Conservation (phyloP, 2,329 filamentous ascomycete genomes). For the Aschersonia sp. region DNA sequence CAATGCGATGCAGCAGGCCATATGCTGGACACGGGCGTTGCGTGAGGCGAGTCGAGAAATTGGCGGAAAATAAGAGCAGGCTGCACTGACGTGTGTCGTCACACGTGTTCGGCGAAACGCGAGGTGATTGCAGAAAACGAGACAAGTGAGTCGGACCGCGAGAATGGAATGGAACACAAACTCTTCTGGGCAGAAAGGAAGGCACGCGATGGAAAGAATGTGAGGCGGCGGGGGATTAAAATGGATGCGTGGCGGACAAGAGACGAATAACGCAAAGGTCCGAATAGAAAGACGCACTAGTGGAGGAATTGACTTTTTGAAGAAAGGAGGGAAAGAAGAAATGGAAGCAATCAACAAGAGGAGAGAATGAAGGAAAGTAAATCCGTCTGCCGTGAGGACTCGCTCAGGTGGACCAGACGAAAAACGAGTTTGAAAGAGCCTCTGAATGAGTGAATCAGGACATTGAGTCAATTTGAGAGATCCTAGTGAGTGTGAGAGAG, state of each 20-base stretch:
- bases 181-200: background rate
- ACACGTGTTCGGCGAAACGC: background rate
- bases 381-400: background rate
- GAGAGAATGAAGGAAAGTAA: background rate
- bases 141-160: background rate
- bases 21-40: background rate
- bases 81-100: no score
- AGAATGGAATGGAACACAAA: constrained; percentile 3
- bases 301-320: background rate
- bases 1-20: background rate
- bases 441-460: background rate
- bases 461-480: background rate
- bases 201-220: background rate
- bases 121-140: background rate
- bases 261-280: background rate
- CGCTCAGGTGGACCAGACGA: background rate
- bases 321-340: background rate
- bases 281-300: background rate
- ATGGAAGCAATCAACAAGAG: background rate
- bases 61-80: no score
- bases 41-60: background rate
- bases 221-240: background rate
- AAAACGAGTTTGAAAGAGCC: background rate
- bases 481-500: background rate
- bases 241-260: background rate